phyloP scores from a whole-genome alignment of 179 eudicot species.

The Sideroxylon spinosum region DNA sequence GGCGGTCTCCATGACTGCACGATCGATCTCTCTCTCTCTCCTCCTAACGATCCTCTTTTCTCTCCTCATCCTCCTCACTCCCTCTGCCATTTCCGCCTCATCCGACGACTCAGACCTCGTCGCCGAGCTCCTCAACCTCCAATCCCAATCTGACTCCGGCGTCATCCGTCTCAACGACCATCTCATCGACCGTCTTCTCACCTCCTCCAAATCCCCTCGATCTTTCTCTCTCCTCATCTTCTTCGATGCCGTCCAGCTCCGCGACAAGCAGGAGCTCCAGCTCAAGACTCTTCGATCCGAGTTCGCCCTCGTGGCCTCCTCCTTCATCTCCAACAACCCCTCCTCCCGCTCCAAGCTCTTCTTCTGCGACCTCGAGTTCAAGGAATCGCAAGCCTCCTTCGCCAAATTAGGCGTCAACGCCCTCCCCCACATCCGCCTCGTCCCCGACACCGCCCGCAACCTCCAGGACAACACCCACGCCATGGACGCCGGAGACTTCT shows the following conservation, averaged over 20 bases:
- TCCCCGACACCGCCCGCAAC: conserved; percentile 26
- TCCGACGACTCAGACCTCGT: conserved; percentile 29
- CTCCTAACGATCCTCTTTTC: not conserved
- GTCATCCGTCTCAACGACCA: conserved; percentile 61
- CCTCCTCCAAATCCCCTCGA: conserved; percentile 39
- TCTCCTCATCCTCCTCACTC: conserved; percentile 15
- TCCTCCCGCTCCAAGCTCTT: conserved; percentile 30
- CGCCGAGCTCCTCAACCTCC: conserved; percentile 55
- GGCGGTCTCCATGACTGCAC: conserved; percentile 24
- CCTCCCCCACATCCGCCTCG: conserved; percentile 63
- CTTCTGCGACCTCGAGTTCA: conserved; percentile 70
- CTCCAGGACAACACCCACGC: conserved; percentile 30
- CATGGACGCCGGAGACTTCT: conserved; percentile 57
- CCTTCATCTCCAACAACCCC: conserved; percentile 39
- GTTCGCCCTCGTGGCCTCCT: conserved; percentile 54
- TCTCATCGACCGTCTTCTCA: conserved; percentile 57
- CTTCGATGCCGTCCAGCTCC: conserved; percentile 82
- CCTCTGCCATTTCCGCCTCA: conserved; percentile 9
- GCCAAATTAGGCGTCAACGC: conserved; percentile 49
- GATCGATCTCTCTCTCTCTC: conserved; percentile 12
- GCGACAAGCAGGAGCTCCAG: conserved; percentile 63
- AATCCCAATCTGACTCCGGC: conserved; percentile 46
- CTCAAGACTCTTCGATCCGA: conserved; percentile 66
- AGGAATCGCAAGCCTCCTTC: conserved; percentile 48
- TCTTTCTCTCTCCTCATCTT: conserved; percentile 67